These are phyloP conservation scores for Tuber microsphaerosporum DNA, from an alignment of 495 filamentous ascomycete species.

Conservation along the genomic window DNA sequence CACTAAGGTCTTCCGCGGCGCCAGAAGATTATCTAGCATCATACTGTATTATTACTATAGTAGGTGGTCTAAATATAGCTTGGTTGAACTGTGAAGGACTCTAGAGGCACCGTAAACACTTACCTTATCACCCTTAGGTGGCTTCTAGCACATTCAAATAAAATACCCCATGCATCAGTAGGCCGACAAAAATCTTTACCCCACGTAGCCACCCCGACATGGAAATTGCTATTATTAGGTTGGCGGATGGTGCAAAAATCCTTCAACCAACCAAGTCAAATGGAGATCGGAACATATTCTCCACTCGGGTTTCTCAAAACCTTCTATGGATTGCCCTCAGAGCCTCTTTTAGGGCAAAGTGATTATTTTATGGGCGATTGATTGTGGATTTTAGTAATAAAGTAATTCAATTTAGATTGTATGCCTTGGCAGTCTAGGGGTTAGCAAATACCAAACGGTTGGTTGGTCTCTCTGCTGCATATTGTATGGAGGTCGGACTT, in stretches of 20 bases:
- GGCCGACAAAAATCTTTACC: background rate
- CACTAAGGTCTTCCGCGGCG: background rate
- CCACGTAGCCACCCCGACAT: conserved; percentile 1
- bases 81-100: background rate
- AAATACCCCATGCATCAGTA: background rate
- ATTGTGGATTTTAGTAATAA: background rate
- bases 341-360: background rate
- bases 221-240: background rate
- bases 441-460: background rate
- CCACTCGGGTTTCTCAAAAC: background rate
- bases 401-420: background rate
- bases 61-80: background rate
- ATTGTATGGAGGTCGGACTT: background rate
- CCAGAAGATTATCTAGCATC: background rate
- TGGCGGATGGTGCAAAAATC: background rate
- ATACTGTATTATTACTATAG: too few species aligned
- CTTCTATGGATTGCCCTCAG: background rate
- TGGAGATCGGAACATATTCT: background rate
- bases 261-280: background rate
- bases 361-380: background rate
- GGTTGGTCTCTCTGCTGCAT: background rate
- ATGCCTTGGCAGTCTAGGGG: background rate
- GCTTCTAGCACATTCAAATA: background rate
- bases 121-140: background rate
- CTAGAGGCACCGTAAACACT: background rate